phyloP scores from a whole-genome alignment of 176 grass and related monocot species.

The Oryza glaberrima region DNA sequence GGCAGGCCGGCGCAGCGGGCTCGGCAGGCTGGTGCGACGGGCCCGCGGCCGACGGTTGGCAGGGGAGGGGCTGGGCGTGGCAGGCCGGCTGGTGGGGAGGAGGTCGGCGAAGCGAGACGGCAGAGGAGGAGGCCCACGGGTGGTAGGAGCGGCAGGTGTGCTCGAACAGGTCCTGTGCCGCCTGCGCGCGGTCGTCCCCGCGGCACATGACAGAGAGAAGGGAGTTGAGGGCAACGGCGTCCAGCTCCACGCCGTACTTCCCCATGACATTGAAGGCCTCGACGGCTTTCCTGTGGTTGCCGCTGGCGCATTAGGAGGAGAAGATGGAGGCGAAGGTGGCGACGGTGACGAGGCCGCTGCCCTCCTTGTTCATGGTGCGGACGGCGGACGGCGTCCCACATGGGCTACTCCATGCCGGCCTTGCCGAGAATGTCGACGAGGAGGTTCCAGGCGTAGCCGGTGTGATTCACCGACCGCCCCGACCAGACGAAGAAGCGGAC shows the following conservation, averaged over 20 bases:
- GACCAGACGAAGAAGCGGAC: constrained; percentile 85
- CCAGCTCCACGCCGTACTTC: constrained; percentile 51
- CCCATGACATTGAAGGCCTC: constrained; percentile 74
- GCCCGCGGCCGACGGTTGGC: too few relatives aligned
- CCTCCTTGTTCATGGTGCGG: constrained; percentile 63
- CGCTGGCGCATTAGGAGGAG: constrained; percentile 60
- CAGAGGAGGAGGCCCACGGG: too few relatives aligned
- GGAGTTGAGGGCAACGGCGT: constrained; percentile 73
- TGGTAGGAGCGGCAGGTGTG: background rate
- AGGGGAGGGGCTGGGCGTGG: too few relatives aligned
- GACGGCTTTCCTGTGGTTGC: constrained; percentile 61
- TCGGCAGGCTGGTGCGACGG: too few relatives aligned
- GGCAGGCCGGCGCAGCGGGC: too few relatives aligned
- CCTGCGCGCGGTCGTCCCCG: constrained; percentile 44
- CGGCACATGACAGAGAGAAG: constrained; percentile 72
- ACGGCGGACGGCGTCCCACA: constrained; percentile 63
- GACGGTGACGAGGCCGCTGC: constrained; percentile 44
- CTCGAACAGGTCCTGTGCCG: constrained; percentile 57
- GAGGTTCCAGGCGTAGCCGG: constrained; percentile 69
- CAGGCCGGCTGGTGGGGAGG: too few relatives aligned
- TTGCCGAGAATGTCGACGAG: constrained; percentile 87
- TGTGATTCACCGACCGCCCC: constrained; percentile 49
- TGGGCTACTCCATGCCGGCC: constrained; percentile 68
- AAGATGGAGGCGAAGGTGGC: constrained; percentile 83
- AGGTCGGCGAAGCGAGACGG: too few relatives aligned